Evolutionary conservation across 805 yeast species (phyloP).

Genomic region (Wickerhamomyces alni): DNA sequence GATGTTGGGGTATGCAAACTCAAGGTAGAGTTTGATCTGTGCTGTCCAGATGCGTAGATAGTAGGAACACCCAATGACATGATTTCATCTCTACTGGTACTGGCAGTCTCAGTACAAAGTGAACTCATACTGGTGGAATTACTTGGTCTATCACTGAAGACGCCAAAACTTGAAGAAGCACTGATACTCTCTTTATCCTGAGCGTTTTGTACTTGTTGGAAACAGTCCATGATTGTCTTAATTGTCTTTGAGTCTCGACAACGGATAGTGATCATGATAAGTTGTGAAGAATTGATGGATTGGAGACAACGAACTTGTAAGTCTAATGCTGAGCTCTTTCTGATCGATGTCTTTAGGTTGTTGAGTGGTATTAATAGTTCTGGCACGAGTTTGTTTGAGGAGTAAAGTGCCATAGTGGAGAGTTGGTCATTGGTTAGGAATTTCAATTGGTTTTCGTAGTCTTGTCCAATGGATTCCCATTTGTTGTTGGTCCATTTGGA

Average conservation of each 20-base stretch:
- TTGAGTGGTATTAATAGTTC: slow-evolving; percentile 13
- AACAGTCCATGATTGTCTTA: slow-evolving; percentile 9
- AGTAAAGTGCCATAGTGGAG: slow-evolving; percentile 9
- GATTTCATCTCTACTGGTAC: slow-evolving; percentile 4
- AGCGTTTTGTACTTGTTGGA: slow-evolving; percentile 1
- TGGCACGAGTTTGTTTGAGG: slow-evolving; percentile 1
- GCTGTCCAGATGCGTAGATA: not conserved
- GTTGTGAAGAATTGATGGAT: slow-evolving; percentile 8
- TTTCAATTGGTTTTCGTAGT: slow-evolving; percentile 10
- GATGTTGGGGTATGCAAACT: slow-evolving; percentile 7
- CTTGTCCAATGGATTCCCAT: slow-evolving; percentile 18
- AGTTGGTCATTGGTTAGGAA: slow-evolving; percentile 10
- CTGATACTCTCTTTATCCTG: slow-evolving; percentile 2
- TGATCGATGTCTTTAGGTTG: slow-evolving; percentile 6
- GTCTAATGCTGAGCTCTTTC: slow-evolving; percentile 9
- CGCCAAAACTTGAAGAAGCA: slow-evolving; percentile 6
- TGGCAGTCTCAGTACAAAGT: not conserved
- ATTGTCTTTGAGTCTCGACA: slow-evolving; percentile 14
- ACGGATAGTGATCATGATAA: slow-evolving; percentile 18
- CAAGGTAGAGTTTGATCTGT: slow-evolving; percentile 11
- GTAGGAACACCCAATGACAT: slow-evolving; percentile 4
- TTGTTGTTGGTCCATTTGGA: slow-evolving; percentile 19
- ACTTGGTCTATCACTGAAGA: slow-evolving; percentile 17
- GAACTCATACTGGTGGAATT: slow-evolving; percentile 21
- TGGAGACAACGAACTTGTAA: slow-evolving; percentile 11